Conservation (phyloP, 345 rosid genomes). For the Draba incana region DNA sequence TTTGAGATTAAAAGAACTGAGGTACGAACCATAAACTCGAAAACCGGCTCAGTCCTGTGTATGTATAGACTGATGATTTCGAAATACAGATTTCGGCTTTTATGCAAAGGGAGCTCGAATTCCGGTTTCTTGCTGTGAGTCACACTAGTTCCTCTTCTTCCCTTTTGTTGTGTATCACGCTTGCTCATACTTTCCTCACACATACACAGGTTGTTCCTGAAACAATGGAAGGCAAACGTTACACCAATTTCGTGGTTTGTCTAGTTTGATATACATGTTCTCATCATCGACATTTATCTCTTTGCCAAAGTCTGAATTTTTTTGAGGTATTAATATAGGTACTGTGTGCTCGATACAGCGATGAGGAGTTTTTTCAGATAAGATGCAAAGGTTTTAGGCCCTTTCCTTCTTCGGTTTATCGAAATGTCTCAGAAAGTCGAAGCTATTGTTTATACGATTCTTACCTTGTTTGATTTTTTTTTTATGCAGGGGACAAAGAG, state of each 20-base stretch:
- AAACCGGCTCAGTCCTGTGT: background rate
- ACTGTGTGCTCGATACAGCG: constrained; percentile 78
- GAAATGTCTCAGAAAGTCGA: constrained; percentile 1
- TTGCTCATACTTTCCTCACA: constrained; percentile 2
- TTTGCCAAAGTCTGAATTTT: constrained; percentile 22
- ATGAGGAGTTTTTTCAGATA: constrained; percentile 72
- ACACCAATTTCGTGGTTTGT: constrained; percentile 63
- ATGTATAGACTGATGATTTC: constrained; percentile 8
- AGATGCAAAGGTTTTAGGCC: constrained; percentile 68
- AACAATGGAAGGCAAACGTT: constrained; percentile 71
- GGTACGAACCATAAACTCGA: constrained; percentile 45
- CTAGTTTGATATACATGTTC: background rate
- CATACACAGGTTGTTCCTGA: constrained; percentile 67
- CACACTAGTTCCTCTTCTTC: constrained; percentile 19
- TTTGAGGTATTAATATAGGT: constrained; percentile 57
- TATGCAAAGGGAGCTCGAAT: constrained; percentile 80
- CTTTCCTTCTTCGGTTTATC: constrained; percentile 14
- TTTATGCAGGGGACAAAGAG: constrained; percentile 70
- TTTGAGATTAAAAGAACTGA: constrained; percentile 74
- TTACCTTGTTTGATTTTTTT: background rate
- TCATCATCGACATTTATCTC: background rate
- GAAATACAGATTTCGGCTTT: constrained; percentile 79
- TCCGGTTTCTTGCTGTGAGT: constrained; percentile 87
- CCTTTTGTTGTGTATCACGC: background rate
- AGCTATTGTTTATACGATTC: background rate